Percentiles rank a stretch among this genome's conserved stretches.
Evolutionary conservation across 495 filamentous ascomycete genomes (phyloP).

Genomic region (Hypoxylon cercidicola): DNA sequence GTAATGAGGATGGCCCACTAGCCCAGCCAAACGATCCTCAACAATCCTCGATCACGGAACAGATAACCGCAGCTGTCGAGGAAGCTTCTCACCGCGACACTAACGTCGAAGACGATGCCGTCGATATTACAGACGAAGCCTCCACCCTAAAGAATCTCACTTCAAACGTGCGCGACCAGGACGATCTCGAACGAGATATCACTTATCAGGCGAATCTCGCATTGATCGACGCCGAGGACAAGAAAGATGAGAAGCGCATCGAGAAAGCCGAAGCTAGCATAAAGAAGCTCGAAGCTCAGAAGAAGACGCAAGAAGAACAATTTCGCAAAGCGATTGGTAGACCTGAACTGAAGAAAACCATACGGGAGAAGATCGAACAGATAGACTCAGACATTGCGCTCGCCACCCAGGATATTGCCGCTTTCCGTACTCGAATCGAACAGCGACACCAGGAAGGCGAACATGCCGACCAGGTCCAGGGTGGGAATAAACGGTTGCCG

Average conservation of each 20-base stretch:
- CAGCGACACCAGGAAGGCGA: slow-evolving; percentile 66
- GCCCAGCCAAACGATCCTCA: not conserved
- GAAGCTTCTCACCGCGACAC: slow-evolving; percentile 3
- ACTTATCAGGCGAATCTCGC: slow-evolving; percentile 76
- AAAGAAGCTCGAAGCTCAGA: slow-evolving; percentile 58
- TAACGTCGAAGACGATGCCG: slow-evolving; percentile 1
- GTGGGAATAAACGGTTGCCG: slow-evolving; percentile 63
- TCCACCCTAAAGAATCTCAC: slow-evolving; percentile 73
- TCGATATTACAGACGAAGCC: slow-evolving; percentile 59
- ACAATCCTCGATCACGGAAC: slow-evolving; percentile 13
- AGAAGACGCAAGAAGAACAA: slow-evolving; percentile 55
- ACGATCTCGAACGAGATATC: slow-evolving; percentile 84
- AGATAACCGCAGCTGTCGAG: slow-evolving; percentile 9
- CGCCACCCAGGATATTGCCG: slow-evolving; percentile 73
- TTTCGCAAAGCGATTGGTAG: slow-evolving; percentile 51
- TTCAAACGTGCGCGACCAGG: slow-evolving; percentile 80
- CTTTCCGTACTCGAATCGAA: slow-evolving; percentile 83
- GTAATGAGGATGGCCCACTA: slow-evolving; percentile 16
- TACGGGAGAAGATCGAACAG: slow-evolving; percentile 70
- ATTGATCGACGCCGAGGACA: slow-evolving; percentile 83
- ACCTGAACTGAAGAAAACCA: slow-evolving; percentile 53
- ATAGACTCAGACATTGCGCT: slow-evolving; percentile 69
- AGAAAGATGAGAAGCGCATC: slow-evolving; percentile 85
- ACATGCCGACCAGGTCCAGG: slow-evolving; percentile 52
- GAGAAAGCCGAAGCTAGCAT: slow-evolving; percentile 76